phyloP scores from a whole-genome alignment of 1,284 basidiomycete species.

The Sphaerobolus stellatus region DNA sequence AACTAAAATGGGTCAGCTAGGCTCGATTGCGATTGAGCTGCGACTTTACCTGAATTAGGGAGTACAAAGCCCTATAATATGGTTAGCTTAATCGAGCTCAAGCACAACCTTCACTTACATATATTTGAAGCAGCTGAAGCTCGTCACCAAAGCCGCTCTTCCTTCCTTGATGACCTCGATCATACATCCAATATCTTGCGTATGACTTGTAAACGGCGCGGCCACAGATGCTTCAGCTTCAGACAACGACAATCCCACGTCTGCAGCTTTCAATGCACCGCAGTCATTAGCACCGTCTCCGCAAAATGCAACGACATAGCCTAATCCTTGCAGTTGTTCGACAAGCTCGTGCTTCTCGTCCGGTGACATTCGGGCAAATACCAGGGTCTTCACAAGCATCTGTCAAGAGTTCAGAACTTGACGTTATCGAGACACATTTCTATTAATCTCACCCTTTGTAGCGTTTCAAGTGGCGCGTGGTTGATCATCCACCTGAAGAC shows the following conservation, averaged over 20 bases:
- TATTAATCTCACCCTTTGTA: slow-evolving; percentile 73
- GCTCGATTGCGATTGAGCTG: too few relatives aligned
- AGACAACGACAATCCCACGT: slow-evolving; percentile 94
- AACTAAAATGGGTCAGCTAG: slow-evolving; percentile 39
- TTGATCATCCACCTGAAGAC: slow-evolving; percentile 99
- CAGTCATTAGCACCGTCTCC: slow-evolving; percentile 99
- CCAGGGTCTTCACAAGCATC: slow-evolving; percentile 98
- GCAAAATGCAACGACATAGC: slow-evolving; percentile 97
- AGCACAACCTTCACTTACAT: slow-evolving; percentile 62
- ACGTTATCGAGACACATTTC: not conserved
- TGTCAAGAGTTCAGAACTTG: slow-evolving; percentile 30
- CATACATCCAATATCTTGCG: slow-evolving; percentile 94
- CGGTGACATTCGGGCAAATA: slow-evolving; percentile 98
- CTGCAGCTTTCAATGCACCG: slow-evolving; percentile 96
- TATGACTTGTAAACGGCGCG: slow-evolving; percentile 94
- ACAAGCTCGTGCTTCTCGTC: slow-evolving; percentile 99
- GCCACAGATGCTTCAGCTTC: slow-evolving; percentile 99
- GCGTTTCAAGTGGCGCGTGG: slow-evolving; percentile 88
- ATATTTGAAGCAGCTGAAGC: slow-evolving; percentile 99
- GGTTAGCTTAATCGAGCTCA: not conserved
- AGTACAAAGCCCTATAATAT: slow-evolving; percentile 74
- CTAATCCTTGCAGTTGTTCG: slow-evolving; percentile 88
- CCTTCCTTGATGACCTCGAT: slow-evolving; percentile 97
- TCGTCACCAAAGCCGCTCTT: slow-evolving; percentile 92
- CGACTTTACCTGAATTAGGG: slow-evolving; percentile 86